phyloP scores from a whole-genome alignment of 2,329 filamentous ascomycete genomes.

The Magnaporthiopsis rhizophila region DNA sequence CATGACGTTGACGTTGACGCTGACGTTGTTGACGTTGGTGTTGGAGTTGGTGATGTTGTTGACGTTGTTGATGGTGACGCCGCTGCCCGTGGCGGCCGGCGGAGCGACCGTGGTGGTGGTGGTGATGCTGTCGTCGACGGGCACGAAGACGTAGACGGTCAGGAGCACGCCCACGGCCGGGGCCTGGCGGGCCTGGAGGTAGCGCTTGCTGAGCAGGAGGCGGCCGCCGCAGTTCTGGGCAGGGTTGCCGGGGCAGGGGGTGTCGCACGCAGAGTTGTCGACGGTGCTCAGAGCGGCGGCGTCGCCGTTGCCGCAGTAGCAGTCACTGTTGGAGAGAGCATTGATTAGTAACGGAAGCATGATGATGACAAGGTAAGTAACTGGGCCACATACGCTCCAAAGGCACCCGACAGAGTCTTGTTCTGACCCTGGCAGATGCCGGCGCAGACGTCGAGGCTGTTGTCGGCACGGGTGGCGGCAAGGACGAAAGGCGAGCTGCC shows the following conservation, averaged over 20 bases:
- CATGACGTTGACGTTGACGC: conserved; percentile 4
- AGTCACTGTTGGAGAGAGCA: background rate
- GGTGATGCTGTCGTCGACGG: background rate
- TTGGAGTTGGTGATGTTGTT: conserved; percentile 5
- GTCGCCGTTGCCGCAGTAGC: conserved; percentile 4
- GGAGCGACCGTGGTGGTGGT: background rate
- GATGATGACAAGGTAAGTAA: too few species aligned
- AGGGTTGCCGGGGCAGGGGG: background rate
- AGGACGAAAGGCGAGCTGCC: background rate
- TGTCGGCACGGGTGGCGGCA: background rate
- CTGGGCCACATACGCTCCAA: background rate
- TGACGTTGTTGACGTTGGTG: background rate
- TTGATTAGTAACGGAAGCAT: background rate
- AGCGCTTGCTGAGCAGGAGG: background rate
- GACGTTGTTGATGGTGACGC: conserved; percentile 1
- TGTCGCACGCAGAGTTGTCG: background rate
- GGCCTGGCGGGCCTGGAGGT: conserved; percentile 1
- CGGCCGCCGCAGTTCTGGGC: conserved; percentile 1
- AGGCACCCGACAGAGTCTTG: background rate
- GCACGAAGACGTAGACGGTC: conserved; percentile 1
- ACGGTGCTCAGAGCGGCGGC: background rate
- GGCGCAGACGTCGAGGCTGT: background rate
- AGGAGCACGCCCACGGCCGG: background rate
- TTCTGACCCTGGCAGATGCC: conserved; percentile 2
- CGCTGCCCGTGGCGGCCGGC: background rate